Percentiles rank a stretch among this genome's conserved stretches.
phyloP scores from a whole-genome alignment of 495 filamentous ascomycete genomes.

The Gamarada debralockiae region DNA sequence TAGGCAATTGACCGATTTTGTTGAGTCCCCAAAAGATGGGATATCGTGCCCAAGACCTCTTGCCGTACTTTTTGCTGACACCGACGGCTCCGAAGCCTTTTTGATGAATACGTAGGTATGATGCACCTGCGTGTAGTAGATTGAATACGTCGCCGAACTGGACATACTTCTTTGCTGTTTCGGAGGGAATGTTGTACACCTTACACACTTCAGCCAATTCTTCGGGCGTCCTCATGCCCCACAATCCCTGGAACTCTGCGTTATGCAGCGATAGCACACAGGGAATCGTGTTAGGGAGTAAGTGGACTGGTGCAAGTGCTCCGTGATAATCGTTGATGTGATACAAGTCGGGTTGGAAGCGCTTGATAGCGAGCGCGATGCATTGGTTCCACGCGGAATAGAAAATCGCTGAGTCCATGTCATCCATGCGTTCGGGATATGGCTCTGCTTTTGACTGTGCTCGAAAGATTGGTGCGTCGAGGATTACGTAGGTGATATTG shows the following conservation, averaged over 20 bases:
- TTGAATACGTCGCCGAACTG: slow-evolving; percentile 71
- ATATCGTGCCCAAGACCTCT: slow-evolving; percentile 69
- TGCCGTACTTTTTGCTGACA: slow-evolving; percentile 72
- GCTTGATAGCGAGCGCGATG: slow-evolving; percentile 57
- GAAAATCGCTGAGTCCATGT: slow-evolving; percentile 66
- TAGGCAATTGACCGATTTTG: slow-evolving; percentile 67
- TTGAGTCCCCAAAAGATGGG: slow-evolving; percentile 75
- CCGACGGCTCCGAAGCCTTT: slow-evolving; percentile 73
- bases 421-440: slow-evolving; percentile 71
- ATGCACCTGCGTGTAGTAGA: slow-evolving; percentile 67
- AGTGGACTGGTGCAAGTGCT: slow-evolving; percentile 65
- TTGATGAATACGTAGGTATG: slow-evolving; percentile 69
- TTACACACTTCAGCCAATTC: slow-evolving; percentile 66
- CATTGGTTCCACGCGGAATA: slow-evolving; percentile 74
- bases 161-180: slow-evolving; percentile 52
- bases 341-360: slow-evolving; percentile 66
- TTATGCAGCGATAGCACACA: slow-evolving; percentile 55
- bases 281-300: slow-evolving; percentile 50
- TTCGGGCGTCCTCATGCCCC: slow-evolving; percentile 67
- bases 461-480: slow-evolving; percentile 67
- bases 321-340: slow-evolving; percentile 84
- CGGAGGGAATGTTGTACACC: slow-evolving; percentile 59
- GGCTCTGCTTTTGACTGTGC: slow-evolving; percentile 63
- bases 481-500: slow-evolving; percentile 70
- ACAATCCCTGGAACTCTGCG: slow-evolving; percentile 71